Conservation (phyloP, 78 protist genomes). For the Reticulomyxa filosa region DNA sequence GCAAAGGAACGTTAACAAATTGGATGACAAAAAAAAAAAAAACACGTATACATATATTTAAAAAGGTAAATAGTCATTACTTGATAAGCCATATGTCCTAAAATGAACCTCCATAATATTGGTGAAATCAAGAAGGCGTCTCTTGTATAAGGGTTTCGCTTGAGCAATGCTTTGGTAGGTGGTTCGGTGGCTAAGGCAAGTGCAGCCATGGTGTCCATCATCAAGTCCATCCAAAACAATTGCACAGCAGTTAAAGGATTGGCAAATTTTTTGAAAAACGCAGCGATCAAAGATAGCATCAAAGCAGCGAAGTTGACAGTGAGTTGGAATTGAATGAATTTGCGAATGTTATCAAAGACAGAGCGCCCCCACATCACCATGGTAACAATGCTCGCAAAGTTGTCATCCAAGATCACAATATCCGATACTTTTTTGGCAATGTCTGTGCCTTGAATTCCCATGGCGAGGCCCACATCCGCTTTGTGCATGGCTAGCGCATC, state of each 20-base stretch:
- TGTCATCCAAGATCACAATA: conserved; percentile 57
- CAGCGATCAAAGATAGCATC: conserved; percentile 4
- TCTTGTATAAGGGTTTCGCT: not conserved
- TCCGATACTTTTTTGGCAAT: not conserved
- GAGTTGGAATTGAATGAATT: conserved; percentile 69
- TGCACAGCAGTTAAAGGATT: conserved; percentile 14
- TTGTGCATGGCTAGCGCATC: no score
- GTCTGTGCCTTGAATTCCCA: conserved; percentile 67
- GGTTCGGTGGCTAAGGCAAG: conserved; percentile 59
- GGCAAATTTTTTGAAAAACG: not conserved
- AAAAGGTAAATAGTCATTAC: not conserved
- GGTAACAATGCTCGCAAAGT: conserved; percentile 67
- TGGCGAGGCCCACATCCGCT: no score
- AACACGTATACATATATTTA: no score
- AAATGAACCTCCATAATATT: not conserved
- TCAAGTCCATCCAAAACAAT: conserved; percentile 16
- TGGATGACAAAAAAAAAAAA: no score
- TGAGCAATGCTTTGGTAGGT: conserved; percentile 36
- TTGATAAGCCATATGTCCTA: not conserved
- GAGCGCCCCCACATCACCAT: conserved; percentile 78
- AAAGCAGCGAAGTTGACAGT: conserved; percentile 35
- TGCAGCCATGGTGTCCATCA: conserved; percentile 52
- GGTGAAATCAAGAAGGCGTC: not conserved
- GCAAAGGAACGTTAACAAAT: no score
- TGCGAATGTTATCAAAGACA: conserved; percentile 61